phyloP scores from a whole-genome alignment of 176 grass and related monocot genomes.

The Microstegium vimineum region DNA sequence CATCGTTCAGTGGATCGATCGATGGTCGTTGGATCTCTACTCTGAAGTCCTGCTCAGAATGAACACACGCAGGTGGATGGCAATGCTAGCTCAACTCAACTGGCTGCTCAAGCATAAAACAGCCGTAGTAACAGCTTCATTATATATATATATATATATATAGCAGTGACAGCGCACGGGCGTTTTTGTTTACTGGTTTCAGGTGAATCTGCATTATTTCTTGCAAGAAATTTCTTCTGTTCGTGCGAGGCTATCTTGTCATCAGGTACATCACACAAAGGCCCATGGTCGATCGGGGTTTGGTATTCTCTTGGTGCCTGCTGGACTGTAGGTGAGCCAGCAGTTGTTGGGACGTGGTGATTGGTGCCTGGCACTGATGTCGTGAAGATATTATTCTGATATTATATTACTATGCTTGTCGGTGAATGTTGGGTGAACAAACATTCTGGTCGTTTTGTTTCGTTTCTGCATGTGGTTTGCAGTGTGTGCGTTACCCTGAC shows the following conservation, averaged over 20 bases:
- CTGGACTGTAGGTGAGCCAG: conserved; percentile 16
- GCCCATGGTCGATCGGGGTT: neutral
- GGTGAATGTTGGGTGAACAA: conserved; percentile 39
- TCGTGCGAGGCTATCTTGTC: conserved; percentile 22
- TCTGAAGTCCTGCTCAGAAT: too few relatives aligned
- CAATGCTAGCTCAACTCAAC: too few relatives aligned
- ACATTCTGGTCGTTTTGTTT: neutral
- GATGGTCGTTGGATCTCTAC: neutral
- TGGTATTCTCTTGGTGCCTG: neutral
- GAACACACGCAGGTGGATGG: neutral
- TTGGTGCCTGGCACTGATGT: neutral
- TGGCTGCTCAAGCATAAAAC: neutral
- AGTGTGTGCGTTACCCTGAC: neutral
- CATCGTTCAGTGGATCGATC: conserved; percentile 34
- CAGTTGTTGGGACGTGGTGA: neutral
- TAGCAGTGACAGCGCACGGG: neutral
- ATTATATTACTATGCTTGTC: neutral
- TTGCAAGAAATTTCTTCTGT: conserved; percentile 32
- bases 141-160: too few relatives aligned
- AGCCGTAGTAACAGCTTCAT: neutral
- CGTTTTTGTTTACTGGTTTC: conserved; percentile 19
- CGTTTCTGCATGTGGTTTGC: neutral
- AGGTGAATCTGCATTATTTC: conserved; percentile 37
- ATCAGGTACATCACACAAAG: conserved; percentile 34
- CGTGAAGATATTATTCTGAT: neutral